Percentiles rank a stretch among this genome's conserved stretches.
phyloP scores from a whole-genome alignment of 2,329 filamentous ascomycete genomes.

The Penicillium psychrosexuale region DNA sequence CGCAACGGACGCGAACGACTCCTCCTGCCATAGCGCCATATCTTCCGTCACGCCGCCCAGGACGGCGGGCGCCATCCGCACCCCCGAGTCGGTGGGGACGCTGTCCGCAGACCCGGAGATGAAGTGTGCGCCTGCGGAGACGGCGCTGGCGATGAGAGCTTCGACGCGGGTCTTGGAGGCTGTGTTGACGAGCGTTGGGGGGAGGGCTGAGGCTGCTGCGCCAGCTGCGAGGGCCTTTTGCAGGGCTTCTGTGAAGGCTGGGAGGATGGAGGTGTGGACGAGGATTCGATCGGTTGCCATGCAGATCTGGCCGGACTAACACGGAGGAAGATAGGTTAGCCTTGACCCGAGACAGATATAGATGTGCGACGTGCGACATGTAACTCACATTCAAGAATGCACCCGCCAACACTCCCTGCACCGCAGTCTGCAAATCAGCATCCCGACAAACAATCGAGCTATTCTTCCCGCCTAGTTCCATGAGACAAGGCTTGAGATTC shows the following conservation, averaged over 20 bases:
- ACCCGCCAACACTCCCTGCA: slow-evolving; percentile 33
- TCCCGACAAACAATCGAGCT: slow-evolving; percentile 74
- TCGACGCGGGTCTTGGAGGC: slow-evolving; percentile 46
- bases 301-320: slow-evolving; percentile 68
- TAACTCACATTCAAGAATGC: slow-evolving; percentile 33
- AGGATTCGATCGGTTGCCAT: slow-evolving; percentile 75
- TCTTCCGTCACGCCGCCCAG: slow-evolving; percentile 62
- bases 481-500: slow-evolving; percentile 70
- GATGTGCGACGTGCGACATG: background rate
- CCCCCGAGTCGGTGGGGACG: slow-evolving; percentile 16
- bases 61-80: slow-evolving; percentile 62
- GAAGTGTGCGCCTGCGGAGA: slow-evolving; percentile 32
- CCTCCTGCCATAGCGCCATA: slow-evolving; percentile 71
- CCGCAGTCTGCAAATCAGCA: slow-evolving; percentile 67
- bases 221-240: slow-evolving; percentile 41
- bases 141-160: slow-evolving; percentile 27
- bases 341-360: background rate
- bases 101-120: slow-evolving; percentile 25
- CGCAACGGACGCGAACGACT: slow-evolving; percentile 72
- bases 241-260: slow-evolving; percentile 52
- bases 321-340: slow-evolving; percentile 29
- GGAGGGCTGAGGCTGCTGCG: slow-evolving; percentile 32
- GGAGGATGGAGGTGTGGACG: slow-evolving; percentile 54
- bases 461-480: slow-evolving; percentile 81
- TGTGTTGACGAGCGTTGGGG: slow-evolving; percentile 42